Evolutionary conservation across 805 yeast species (phyloP), one percentile per base, ranked within the genome.

Genomic region (Yamadazyma nakazawae): DNA sequence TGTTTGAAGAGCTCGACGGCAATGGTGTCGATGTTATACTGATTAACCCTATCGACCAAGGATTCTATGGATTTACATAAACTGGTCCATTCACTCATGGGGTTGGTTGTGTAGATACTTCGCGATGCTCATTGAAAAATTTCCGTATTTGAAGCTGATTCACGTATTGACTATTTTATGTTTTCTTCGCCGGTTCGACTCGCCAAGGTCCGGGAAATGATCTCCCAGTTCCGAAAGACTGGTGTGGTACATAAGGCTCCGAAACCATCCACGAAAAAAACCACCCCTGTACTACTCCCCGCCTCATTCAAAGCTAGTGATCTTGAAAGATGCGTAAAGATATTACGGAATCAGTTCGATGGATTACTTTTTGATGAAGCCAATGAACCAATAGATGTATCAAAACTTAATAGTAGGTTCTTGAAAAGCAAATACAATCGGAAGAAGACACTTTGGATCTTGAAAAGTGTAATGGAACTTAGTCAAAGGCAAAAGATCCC

Each of bases 1-100:
- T 76, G 58, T 37, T 70, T 62, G 57, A 86, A 80, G 3, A 88
- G 59, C 4, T 74, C 77, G 14, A 69, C 59, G 7, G 76, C 77
- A 2, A 76, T 67, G 2, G 63, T 66, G 45, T 74, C 73, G 24
- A 88, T 59, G 50, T 84, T 84, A 2, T 62, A 51, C 5, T 57
- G 60, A 47, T 70, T 72, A 2, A 77, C 72, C 41, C 68, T 71
- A 52, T 77, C 76, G 16, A 87, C 59, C 8, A 70, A 60, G 1
- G 13, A 19, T 12, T 25, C 17, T 10, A 38, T 26, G 14, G 25
- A n/a, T 5, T 14, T 25, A 12, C 14, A 16, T 26, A 38, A 17
- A 5, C 2, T 17, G 25, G 24, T 13, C 41, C 41, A 38, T 16
- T 38, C 41, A n/a, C 24, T 26, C 41, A 26, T 26, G 34, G 13